phyloP scores from a whole-genome alignment of 2,329 filamentous ascomycete genomes.

The Allantophomopsis cytisporea region DNA sequence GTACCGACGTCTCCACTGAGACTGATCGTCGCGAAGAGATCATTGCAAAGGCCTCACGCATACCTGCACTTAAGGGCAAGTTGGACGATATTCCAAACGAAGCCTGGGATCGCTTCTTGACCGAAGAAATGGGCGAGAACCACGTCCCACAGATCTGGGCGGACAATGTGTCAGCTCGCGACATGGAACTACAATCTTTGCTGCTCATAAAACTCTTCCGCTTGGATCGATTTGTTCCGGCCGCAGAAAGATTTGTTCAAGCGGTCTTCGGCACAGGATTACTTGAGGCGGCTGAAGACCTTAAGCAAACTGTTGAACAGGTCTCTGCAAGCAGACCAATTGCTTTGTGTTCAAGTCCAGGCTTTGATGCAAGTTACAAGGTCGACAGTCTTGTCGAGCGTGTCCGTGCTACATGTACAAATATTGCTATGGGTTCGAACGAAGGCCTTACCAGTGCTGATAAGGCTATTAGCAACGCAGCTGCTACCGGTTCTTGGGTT shows the following conservation, averaged over 20 bases:
- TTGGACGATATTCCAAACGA: constrained; percentile 46
- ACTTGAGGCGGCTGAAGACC: constrained; percentile 73
- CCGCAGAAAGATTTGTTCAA: constrained; percentile 79
- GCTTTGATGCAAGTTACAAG: constrained; percentile 98
- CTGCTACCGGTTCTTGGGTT: constrained; percentile 88
- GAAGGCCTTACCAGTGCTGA: constrained; percentile 87
- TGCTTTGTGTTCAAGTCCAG: constrained; percentile 84
- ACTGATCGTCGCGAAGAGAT: constrained; percentile 50
- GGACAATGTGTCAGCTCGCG: constrained; percentile 45
- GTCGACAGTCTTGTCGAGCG: constrained; percentile 89
- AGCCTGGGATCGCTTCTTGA: constrained; percentile 72
- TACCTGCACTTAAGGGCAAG: constrained; percentile 60
- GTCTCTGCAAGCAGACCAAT: constrained; percentile 77
- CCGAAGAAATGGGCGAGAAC: constrained; percentile 76
- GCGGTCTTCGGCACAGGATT: constrained; percentile 74
- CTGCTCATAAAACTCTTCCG: constrained; percentile 90
- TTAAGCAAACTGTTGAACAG: constrained; percentile 72
- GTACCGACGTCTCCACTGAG: constrained; percentile 65
- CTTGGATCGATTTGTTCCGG: constrained; percentile 86
- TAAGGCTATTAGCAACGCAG: constrained; percentile 87
- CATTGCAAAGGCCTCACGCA: constrained; percentile 52
- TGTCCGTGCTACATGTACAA: constrained; percentile 70
- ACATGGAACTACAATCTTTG: constrained; percentile 71
- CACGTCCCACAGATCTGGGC: constrained; percentile 68
- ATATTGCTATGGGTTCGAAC: constrained; percentile 98